These are phyloP conservation scores for Cercophora samala DNA, from an alignment of 495 filamentous ascomycete species.

Conservation along the genomic window DNA sequence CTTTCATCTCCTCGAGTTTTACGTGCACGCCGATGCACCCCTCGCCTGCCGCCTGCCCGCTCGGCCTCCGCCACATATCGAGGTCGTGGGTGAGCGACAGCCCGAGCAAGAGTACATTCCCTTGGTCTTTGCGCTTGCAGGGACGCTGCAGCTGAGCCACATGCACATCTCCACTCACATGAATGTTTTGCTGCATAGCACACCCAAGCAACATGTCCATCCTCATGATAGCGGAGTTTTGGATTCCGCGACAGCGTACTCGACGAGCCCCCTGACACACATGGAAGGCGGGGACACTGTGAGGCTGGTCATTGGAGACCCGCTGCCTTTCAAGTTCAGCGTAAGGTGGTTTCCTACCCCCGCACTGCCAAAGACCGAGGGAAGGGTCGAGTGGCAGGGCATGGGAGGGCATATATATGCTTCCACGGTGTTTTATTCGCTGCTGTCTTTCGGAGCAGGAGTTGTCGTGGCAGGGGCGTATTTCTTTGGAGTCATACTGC, in stretches of 20 bases:
- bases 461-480: slow-evolving; percentile 54
- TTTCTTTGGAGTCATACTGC: slow-evolving; percentile 62
- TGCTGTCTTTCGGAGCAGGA: slow-evolving; percentile 56
- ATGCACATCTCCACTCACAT: slow-evolving; percentile 86
- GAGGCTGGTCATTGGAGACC: slow-evolving; percentile 82
- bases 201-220: slow-evolving; percentile 53
- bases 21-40: slow-evolving; percentile 93
- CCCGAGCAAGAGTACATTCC: slow-evolving; percentile 54
- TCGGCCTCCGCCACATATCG: slow-evolving; percentile 56
- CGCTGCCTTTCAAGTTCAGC: slow-evolving; percentile 72
- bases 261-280: slow-evolving; percentile 65
- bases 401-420: slow-evolving; percentile 65
- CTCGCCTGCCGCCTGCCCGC: slow-evolving; percentile 88
- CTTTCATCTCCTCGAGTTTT: slow-evolving; percentile 98
- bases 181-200: slow-evolving; percentile 82
- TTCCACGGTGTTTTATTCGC: slow-evolving; percentile 62
- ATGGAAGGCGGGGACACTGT: slow-evolving; percentile 48
- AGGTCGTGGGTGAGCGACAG: slow-evolving; percentile 44
- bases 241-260: slow-evolving; percentile 82
- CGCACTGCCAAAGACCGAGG: slow-evolving; percentile 54
- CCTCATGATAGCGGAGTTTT: slow-evolving; percentile 65
- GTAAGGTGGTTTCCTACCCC: slow-evolving; percentile 84
- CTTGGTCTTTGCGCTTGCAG: slow-evolving; percentile 78
- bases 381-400: slow-evolving; percentile 55
- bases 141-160: slow-evolving; percentile 83